Base-by-base conservation (phyloP, 1,284 basidiomycete species). In the Tilletiopsis washingtonensis region DNA sequence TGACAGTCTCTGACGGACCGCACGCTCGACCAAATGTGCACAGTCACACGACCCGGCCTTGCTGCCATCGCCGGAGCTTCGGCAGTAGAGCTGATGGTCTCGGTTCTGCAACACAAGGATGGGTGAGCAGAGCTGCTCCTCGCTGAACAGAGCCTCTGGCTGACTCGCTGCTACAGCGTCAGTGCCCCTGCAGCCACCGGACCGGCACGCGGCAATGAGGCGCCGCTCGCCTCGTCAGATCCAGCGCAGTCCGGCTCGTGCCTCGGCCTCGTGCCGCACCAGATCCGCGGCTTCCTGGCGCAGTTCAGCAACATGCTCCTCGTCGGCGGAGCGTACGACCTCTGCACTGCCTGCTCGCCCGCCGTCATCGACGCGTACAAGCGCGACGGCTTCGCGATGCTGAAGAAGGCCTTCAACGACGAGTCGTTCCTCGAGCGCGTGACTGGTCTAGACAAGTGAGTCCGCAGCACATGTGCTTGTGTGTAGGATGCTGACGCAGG, bases 11-110 rank as follows among this genome's bases (percentile, higher is more conserved):
- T 97, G 43, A 86, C 88, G 0, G 91, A 98, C 69, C 80, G 91
- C 29, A 96, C 91, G 1, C 80, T 98, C 23, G 94, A 98, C 72
- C 93, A 98, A 72, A 97, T 97, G 93, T 98, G 94, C 70, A 98
- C 94, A 0, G 94, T 98, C 12, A 96, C 93, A 0, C 78, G 94
- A n/a, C 93, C 94, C 0, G 93, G 93, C 0, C 78, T 97, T 0
- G 94, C 91, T 0, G 82, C 88, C 0, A 91, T 97, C 38, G 93
- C 93, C 0, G 83, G 86, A 0, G 84, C 91, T 0, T 86, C 84
- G 0, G 90, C 90, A 0, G 91, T 97, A 0, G 94, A 98, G 69
- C 77, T 98, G 5, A 81, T 98, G 29, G 84, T 89, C 0, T 88
- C 90, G 0, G 75, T 94, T 0, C 61, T 97, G 19, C 91, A 97